These are phyloP conservation scores for Hymenoscyphus scutula DNA, from an alignment of 2,329 filamentous ascomycete genomes.

Conservation along the genomic window DNA sequence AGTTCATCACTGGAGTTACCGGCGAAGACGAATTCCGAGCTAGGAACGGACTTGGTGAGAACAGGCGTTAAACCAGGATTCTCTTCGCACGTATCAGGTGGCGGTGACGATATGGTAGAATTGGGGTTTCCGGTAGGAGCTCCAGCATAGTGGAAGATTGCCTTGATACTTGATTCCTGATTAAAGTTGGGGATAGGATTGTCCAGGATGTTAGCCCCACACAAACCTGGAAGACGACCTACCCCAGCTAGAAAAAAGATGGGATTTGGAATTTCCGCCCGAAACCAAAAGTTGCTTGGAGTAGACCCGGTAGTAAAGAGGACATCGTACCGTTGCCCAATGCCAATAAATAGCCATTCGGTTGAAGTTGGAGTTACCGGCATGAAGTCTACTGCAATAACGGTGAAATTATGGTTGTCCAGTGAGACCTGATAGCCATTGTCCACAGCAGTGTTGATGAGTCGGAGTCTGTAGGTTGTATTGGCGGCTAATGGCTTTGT, in stretches of 20 bases:
- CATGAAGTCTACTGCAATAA: conserved; percentile 61
- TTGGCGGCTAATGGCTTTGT: conserved; percentile 33
- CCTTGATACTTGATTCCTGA: neutral
- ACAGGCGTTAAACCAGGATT: neutral
- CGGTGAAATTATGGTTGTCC: conserved; percentile 54
- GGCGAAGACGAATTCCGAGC: neutral
- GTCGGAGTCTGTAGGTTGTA: conserved; percentile 43
- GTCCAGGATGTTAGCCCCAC: conserved; percentile 1
- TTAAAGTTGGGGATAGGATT: too few species aligned
- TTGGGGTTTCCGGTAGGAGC: neutral
- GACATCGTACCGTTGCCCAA: conserved; percentile 47
- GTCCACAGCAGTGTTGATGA: conserved; percentile 46
- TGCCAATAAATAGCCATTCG: conserved; percentile 55
- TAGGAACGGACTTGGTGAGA: conserved; percentile 2
- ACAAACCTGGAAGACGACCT: neutral
- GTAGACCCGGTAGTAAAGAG: conserved; percentile 47
- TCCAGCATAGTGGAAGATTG: conserved; percentile 3
- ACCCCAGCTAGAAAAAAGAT: neutral
- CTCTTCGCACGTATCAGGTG: neutral
- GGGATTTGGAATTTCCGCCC: conserved; percentile 38
- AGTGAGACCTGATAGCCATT: conserved; percentile 45
- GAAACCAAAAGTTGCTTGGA: conserved; percentile 46
- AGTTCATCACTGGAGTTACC: neutral
- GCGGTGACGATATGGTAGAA: neutral
- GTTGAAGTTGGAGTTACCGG: conserved; percentile 60